Evolutionary conservation across 495 filamentous ascomycete genomes (phyloP).

Genomic region (Penicillium cosmopolitanum): DNA sequence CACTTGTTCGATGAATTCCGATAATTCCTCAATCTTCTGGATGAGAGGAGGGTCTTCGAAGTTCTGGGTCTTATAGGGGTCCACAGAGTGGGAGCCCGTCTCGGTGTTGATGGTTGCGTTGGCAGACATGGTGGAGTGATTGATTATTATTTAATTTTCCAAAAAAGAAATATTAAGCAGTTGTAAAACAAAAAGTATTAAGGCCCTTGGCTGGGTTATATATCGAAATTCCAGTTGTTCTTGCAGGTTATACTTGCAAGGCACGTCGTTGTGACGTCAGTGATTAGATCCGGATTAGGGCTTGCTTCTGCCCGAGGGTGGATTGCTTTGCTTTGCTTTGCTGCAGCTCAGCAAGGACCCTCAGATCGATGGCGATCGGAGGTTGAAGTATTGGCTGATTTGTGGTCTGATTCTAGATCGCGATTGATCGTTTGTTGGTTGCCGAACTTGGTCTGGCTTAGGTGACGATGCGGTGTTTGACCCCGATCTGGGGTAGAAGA

Average conservation of each 20-base stretch:
- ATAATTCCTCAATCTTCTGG: conserved; percentile 79
- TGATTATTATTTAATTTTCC: not conserved
- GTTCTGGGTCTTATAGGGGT: conserved; percentile 83
- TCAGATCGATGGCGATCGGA: not conserved
- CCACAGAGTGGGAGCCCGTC: conserved; percentile 63
- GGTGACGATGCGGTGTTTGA: not conserved
- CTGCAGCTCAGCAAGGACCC: not conserved
- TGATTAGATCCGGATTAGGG: conserved; percentile 27
- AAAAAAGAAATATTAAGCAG: not conserved
- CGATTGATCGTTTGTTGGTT: not conserved
- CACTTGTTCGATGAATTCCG: conserved; percentile 64
- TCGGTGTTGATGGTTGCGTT: conserved; percentile 58
- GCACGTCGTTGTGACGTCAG: conserved; percentile 38
- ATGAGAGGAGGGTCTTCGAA: conserved; percentile 61
- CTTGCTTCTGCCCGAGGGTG: not conserved
- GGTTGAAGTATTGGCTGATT: conserved; percentile 3
- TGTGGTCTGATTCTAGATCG: not conserved
- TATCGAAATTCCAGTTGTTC: not conserved
- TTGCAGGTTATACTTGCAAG: conserved; percentile 1
- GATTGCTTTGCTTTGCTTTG: not conserved
- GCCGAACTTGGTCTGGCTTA: not conserved
- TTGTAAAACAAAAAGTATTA: not conserved
- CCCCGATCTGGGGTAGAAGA: not conserved
- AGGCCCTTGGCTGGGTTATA: not conserved
- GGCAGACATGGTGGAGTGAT: conserved; percentile 33